Percentiles rank a stretch among this genome's conserved stretches.
These are phyloP conservation scores for Phenoliferia sp. DNA, from an alignment of 1,284 basidiomycete genomes.

Conservation along the genomic window DNA sequence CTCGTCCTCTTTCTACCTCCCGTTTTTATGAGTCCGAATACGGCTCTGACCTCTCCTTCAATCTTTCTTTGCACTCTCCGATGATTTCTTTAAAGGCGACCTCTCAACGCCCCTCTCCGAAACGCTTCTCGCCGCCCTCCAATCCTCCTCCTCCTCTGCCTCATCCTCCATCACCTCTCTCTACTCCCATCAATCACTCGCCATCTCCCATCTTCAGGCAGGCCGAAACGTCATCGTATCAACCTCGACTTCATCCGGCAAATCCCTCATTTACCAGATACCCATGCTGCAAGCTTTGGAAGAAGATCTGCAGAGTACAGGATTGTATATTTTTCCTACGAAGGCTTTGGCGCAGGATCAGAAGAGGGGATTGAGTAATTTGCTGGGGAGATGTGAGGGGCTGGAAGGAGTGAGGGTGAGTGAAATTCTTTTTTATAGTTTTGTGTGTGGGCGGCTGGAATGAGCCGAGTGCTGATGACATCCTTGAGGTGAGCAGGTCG, in stretches of 20 bases:
- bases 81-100: conserved; percentile 43
- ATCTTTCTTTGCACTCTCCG: background rate
- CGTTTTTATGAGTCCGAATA: conserved; percentile 5
- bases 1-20: background rate
- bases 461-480: background rate
- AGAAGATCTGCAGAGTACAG: conserved; percentile 58
- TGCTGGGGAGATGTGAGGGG: conserved; percentile 59
- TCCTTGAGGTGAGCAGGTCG: no score
- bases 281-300: conserved; percentile 68
- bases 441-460: background rate
- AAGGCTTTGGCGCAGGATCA: conserved; percentile 94
- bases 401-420: conserved; percentile 54
- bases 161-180: conserved; percentile 62
- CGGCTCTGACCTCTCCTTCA: background rate
- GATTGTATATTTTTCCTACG: conserved; percentile 84
- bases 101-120: conserved; percentile 58
- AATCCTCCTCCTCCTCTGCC: conserved; percentile 56
- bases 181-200: conserved; percentile 73
- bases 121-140: conserved; percentile 57
- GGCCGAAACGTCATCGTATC: conserved; percentile 78
- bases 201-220: conserved; percentile 60
- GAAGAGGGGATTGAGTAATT: conserved; percentile 59
- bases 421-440: background rate
- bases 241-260: conserved; percentile 85
- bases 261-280: conserved; percentile 80